A percentile compares a stretch with the other conserved stretches of the same genome.
These are phyloP conservation scores for Endoconidiophora polonica DNA, from an alignment of 2,329 filamentous ascomycete species.

Conservation along the genomic window DNA sequence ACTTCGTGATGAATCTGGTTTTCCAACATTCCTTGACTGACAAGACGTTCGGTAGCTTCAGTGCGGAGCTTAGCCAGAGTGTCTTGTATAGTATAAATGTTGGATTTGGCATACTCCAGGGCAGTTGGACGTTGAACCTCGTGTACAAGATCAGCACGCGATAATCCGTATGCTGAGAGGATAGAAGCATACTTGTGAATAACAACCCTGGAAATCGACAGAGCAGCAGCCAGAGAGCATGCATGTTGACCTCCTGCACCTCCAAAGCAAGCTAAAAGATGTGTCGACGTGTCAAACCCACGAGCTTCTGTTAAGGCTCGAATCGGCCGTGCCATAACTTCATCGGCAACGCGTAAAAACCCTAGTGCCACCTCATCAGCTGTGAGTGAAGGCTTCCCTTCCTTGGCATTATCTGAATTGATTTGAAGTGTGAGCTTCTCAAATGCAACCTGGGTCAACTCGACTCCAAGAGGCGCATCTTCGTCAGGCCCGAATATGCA, in stretches of 20 bases:
- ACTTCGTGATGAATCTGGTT: conserved; percentile 69
- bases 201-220: conserved; percentile 73
- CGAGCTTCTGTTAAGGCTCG: conserved; percentile 82
- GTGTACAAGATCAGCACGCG: conserved; percentile 80
- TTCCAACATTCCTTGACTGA: conserved; percentile 63
- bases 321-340: conserved; percentile 82
- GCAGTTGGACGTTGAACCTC: conserved; percentile 69
- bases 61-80: conserved; percentile 68
- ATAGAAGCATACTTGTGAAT: conserved; percentile 80
- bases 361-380: conserved; percentile 77
- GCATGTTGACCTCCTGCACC: conserved; percentile 85
- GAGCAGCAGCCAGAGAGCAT: conserved; percentile 71
- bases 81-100: conserved; percentile 43
- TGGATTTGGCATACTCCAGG: conserved; percentile 35
- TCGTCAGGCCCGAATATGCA: conserved; percentile 90
- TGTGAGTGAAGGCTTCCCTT: conserved; percentile 54
- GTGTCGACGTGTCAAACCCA: conserved; percentile 77
- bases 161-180: conserved; percentile 83
- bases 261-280: conserved; percentile 82
- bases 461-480: conserved; percentile 59
- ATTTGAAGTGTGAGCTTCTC: conserved; percentile 61
- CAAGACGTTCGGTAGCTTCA: conserved; percentile 51
- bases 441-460: conserved; percentile 60
- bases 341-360: conserved; percentile 78
- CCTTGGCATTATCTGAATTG: conserved; percentile 34